Percentiles rank a stretch among this genome's conserved stretches.
phyloP scores from a whole-genome alignment of 2,329 filamentous ascomycete genomes.

The Bipolaris zeicola region DNA sequence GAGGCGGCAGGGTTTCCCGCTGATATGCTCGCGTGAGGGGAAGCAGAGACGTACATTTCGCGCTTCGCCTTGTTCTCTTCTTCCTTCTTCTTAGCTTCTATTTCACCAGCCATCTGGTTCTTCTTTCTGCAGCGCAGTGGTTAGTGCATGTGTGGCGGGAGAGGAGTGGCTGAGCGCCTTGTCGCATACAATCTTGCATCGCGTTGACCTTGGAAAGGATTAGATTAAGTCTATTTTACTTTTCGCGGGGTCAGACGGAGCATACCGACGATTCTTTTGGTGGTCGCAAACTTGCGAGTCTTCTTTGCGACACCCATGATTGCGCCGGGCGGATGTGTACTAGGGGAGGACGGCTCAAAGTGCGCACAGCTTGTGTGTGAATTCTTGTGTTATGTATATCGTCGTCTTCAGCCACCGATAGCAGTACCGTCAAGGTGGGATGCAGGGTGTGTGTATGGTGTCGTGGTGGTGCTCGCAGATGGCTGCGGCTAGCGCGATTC shows the following conservation, averaged over 20 bases:
- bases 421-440: neutral
- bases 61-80: slow-evolving; percentile 69
- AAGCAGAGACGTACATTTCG: slow-evolving; percentile 62
- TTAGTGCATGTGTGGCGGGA: slow-evolving; percentile 15
- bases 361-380: too few species aligned
- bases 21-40: neutral
- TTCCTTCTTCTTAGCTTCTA: slow-evolving; percentile 62
- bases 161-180: slow-evolving; percentile 19
- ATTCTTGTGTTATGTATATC: neutral
- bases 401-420: neutral
- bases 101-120: slow-evolving; percentile 71
- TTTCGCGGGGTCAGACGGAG: neutral
- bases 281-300: slow-evolving; percentile 84
- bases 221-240: slow-evolving; percentile 1
- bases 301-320: slow-evolving; percentile 87
- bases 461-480: slow-evolving; percentile 4
- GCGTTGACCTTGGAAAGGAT: slow-evolving; percentile 56
- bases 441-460: neutral
- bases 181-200: slow-evolving; percentile 69
- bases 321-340: slow-evolving; percentile 17
- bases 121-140: slow-evolving; percentile 60
- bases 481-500: slow-evolving; percentile 8
- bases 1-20: neutral
- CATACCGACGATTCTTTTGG: slow-evolving; percentile 79
- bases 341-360: too few species aligned